Evolutionary conservation across 73 alveolate species (phyloP), one percentile per base, ranked within the genome.

Genomic region (Blepharisma stoltei): DNA sequence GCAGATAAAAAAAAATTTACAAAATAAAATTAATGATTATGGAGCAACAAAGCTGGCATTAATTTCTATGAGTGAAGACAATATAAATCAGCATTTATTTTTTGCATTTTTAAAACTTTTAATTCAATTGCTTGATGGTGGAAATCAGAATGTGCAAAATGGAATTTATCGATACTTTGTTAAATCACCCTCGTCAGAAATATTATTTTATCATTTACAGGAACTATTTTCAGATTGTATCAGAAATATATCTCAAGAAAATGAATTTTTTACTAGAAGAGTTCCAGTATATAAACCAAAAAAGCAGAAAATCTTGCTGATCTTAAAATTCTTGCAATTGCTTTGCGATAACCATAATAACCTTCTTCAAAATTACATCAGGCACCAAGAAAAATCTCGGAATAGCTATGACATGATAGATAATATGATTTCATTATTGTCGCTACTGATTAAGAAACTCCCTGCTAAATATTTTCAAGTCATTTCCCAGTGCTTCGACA

Each of bases 291-390:
- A 37, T 44, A 69, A 69, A 4, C 14, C 25, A 0, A 44, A 23
- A 69, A 55, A 68, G 9, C 54, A 23, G 37, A 47, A 67, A 52
- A 76, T 84, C n/a, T 54, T 70, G 55, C 81, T 55, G 18, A 55
- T 80, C 23, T 76, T 84, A 23, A 50, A 70, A 47, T 38, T 84
- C 11, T 48, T 84, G 6, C 75, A 84, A 50, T 71, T 81, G 25
- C 77, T 84, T 54, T 84, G 92, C 54, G 92, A 84, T 54, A 81
- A 82, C 6, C 92, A 84, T 83, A 84, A 84, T 70, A 49, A 54
- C 6, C 60, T 46, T 32, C 54, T 84, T 25, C 69, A 84, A 69
- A 81, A 71, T 76, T 84, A 84, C 48, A 49, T 84, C 45, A 79
- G 92, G 53, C 9, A 76, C 70, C 71, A 84, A 71, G 47, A 55